Evolutionary conservation across 352 stramenopile genomes (phyloP), one percentile per base, ranked within the genome.

Genomic region (Pythium pyrilobum): DNA sequence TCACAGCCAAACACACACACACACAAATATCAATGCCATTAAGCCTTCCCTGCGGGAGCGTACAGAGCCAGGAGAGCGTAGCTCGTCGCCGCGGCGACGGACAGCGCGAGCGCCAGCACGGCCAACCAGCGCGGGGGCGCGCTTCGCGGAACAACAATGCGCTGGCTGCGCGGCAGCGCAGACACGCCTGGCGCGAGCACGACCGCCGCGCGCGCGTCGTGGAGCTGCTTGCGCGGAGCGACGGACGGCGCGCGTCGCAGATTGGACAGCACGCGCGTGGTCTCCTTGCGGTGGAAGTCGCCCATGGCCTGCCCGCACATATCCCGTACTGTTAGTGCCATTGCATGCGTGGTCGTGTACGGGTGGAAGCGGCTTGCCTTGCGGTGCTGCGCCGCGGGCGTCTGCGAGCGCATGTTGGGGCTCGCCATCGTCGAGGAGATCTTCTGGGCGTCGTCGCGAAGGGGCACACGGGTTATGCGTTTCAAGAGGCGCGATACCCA

Each of bases 301-400:
- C 59, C 59, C 51, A 61, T 61, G 15, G 34, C 46, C 59, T 66
- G 31, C 28, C 18, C 25, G n/a, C 36, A 41, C 29, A 34, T 34
- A 34, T 34, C 12, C 7, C 29, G 29, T 34, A 34, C 7, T 34
- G 29, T 34, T n/a, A n/a, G n/a, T n/a, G n/a, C n/a, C n/a, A n/a
- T n/a, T n/a, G n/a, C n/a, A n/a, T n/a, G n/a, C n/a, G 33, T 39
- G 33, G 37, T 43, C 27, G 31, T 23, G 16, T 39, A 7, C 4
- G 5, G 24, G 28, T 31, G n/a, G 27, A 4, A 13, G n/a, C 15
- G 3, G 29, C 50, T 11, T 47, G 80, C 77, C 39, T 71, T 82
- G 61, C 76, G 76, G 41, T 89, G 74, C 52, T 87, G 76, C 42
- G 69, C 48, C 18, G 71, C 78, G 13, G 74, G 68, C 45, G 72